phyloP scores from a whole-genome alignment of 345 rosid genomes.

The Nasturtium officinale region DNA sequence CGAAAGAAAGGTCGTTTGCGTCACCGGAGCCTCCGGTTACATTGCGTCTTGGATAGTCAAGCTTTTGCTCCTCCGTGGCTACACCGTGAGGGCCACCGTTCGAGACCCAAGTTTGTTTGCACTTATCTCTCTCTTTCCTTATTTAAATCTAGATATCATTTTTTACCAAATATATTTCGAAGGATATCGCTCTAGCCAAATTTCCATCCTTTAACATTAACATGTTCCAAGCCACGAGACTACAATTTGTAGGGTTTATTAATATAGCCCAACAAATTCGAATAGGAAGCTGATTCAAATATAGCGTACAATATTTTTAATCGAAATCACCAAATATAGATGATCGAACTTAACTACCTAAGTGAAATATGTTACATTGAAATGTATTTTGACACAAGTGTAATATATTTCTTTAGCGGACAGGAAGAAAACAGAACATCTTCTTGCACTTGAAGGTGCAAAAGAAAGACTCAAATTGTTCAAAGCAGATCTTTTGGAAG shows the following conservation, averaged over 20 bases:
- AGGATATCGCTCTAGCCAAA: background rate
- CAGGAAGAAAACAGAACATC: conserved; percentile 37
- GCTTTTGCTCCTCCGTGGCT: conserved; percentile 48
- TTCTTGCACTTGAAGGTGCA: conserved; percentile 39
- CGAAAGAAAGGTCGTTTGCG: conserved; percentile 45
- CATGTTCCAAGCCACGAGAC: too few relatives aligned
- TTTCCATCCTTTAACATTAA: background rate
- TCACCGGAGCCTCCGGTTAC: conserved; percentile 55
- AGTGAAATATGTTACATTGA: background rate
- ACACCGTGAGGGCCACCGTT: conserved; percentile 50
- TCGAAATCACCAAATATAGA: too few relatives aligned
- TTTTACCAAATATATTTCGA: too few relatives aligned
- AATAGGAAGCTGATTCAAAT: background rate
- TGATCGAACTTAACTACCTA: background rate
- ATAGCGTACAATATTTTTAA: too few relatives aligned
- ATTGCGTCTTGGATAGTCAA: conserved; percentile 57
- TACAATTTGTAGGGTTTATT: background rate
- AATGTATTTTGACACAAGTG: background rate
- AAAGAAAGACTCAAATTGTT: conserved; percentile 43
- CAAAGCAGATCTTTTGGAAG: conserved; percentile 41
- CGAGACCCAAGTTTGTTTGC: conserved; percentile 28
- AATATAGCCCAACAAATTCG: background rate
- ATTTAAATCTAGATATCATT: background rate
- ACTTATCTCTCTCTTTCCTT: background rate
- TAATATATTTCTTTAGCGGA: background rate